Percentiles rank a stretch among this genome's conserved stretches.
phyloP scores from a whole-genome alignment of 2,329 filamentous ascomycete species.

The Sordariomycetes sp. region DNA sequence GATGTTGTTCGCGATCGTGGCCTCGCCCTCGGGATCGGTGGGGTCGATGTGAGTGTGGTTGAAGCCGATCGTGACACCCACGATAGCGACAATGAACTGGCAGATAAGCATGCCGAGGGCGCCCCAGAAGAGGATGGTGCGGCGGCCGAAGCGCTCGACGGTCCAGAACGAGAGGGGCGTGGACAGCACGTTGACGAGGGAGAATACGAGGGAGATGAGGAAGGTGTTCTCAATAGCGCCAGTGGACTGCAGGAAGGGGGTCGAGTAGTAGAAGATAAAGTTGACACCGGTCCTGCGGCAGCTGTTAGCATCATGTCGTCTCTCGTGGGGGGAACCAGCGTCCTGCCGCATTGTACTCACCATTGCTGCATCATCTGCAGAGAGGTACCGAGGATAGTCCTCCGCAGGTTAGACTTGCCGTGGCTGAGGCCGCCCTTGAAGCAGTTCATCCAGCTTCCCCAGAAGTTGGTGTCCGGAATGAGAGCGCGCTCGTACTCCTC shows the following conservation, averaged over 20 bases:
- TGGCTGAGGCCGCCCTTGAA: slow-evolving; percentile 53
- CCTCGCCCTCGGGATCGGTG: slow-evolving; percentile 16
- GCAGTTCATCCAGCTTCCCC: slow-evolving; percentile 58
- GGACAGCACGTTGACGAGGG: slow-evolving; percentile 76
- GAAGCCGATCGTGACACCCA: slow-evolving; percentile 53
- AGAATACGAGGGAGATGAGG: slow-evolving; percentile 76
- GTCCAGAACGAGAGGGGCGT: slow-evolving; percentile 83
- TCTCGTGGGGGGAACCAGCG: background rate
- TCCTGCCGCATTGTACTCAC: slow-evolving; percentile 14
- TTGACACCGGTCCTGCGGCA: slow-evolving; percentile 67
- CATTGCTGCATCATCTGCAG: slow-evolving; percentile 75
- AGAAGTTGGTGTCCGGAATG: slow-evolving; percentile 54
- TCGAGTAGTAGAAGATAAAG: slow-evolving; percentile 85
- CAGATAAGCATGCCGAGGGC: slow-evolving; percentile 75
- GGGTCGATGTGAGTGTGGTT: slow-evolving; percentile 36
- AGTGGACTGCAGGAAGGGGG: slow-evolving; percentile 71
- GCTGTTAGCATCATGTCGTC: background rate
- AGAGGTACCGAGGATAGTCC: slow-evolving; percentile 60
- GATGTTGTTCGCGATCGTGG: slow-evolving; percentile 38
- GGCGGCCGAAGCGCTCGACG: slow-evolving; percentile 73
- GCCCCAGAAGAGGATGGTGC: slow-evolving; percentile 67
- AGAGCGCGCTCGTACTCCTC: slow-evolving; percentile 70
- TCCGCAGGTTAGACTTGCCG: slow-evolving; percentile 57
- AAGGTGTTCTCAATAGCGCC: slow-evolving; percentile 70
- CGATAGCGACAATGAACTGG: slow-evolving; percentile 77